These are phyloP conservation scores for Colletotrichum spaethianum DNA, from an alignment of 2,329 filamentous ascomycete genomes.

Conservation along the genomic window DNA sequence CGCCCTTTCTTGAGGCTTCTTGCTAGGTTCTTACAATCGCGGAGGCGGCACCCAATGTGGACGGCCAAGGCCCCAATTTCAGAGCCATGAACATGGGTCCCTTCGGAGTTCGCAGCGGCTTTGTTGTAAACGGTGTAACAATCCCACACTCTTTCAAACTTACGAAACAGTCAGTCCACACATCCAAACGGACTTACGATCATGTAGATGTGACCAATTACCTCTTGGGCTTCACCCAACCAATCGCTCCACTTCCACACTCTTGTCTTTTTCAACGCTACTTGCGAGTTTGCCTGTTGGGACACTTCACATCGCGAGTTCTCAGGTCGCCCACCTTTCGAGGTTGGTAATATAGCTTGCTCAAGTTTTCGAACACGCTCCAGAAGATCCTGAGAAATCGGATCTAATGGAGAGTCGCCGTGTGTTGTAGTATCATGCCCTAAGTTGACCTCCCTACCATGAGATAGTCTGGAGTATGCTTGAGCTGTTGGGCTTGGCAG, in stretches of 20 bases:
- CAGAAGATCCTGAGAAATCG: not conserved
- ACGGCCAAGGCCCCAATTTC: no score
- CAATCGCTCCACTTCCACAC: no score
- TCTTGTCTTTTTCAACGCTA: no score
- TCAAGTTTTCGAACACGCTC: not conserved
- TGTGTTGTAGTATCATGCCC: not conserved
- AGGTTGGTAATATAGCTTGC: not conserved
- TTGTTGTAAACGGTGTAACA: not conserved
- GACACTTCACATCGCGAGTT: not conserved
- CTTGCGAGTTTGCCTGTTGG: no score
- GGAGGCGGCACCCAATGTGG: not conserved
- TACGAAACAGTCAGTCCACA: no score
- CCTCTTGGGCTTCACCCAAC: no score
- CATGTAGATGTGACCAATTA: no score
- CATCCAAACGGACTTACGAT: no score
- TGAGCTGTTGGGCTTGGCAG: not conserved
- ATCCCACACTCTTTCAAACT: no score
- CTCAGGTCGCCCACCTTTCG: not conserved
- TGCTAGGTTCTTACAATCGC: not conserved
- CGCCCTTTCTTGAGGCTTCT: constrained; percentile 28
- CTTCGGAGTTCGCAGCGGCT: not conserved
- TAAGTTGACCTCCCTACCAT: not conserved
- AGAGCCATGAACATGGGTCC: not conserved
- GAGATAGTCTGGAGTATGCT: not conserved
- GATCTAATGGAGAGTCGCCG: no score